phyloP scores from a whole-genome alignment of 495 filamentous ascomycete species.

The Penicillium nucicola region DNA sequence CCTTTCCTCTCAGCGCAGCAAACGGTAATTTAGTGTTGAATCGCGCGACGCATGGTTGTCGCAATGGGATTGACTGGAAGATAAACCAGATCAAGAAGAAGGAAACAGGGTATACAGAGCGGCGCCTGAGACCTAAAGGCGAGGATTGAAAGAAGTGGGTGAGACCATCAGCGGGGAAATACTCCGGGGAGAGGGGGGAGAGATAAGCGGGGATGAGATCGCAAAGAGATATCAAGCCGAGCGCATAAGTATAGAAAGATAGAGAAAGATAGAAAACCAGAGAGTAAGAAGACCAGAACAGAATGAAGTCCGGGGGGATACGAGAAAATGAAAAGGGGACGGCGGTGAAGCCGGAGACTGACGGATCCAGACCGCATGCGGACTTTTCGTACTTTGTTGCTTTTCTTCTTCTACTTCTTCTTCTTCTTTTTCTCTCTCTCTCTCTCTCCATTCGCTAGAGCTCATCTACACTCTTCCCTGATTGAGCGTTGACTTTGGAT shows the following conservation, averaged over 20 bases:
- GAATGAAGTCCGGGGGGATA: not conserved
- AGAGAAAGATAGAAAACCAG: not conserved
- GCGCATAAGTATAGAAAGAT: not conserved
- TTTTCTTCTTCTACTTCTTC: not conserved
- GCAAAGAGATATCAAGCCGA: not conserved
- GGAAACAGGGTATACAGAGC: not conserved
- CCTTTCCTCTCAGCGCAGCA: conserved; percentile 4
- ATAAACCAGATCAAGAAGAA: not conserved
- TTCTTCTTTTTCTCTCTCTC: not conserved
- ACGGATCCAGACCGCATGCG: conserved; percentile 19
- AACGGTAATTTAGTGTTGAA: conserved; percentile 6
- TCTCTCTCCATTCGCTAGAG: too few species aligned
- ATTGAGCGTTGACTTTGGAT: too few species aligned
- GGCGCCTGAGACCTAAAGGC: not conserved
- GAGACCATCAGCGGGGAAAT: conserved; percentile 5
- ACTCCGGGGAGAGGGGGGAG: not conserved
- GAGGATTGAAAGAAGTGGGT: not conserved
- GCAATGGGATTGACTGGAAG: not conserved
- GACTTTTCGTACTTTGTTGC: conserved; percentile 2
- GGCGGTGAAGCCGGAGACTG: conserved; percentile 10
- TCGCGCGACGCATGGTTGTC: conserved; percentile 18
- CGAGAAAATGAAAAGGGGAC: conserved; percentile 7
- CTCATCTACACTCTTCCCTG: too few species aligned
- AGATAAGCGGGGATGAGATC: conserved; percentile 4
- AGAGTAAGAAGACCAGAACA: not conserved